Evolutionary conservation across 768 basidiomycete species (phyloP).

Genomic region (Paxillus rubicundulus): DNA sequence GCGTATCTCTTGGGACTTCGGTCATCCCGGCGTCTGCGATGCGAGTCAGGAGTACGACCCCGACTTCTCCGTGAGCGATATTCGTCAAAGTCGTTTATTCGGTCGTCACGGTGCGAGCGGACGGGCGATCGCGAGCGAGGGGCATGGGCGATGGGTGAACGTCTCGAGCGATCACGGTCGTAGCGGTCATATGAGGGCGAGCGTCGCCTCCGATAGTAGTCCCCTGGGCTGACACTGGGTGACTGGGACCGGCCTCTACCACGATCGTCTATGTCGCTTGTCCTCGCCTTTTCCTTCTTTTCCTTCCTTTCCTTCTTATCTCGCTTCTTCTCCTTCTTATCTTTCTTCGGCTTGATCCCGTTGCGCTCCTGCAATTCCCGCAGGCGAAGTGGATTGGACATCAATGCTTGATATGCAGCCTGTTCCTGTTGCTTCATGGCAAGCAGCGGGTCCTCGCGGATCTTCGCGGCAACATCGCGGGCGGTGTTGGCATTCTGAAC

Average conservation of each 20-base stretch:
- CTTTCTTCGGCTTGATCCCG: conserved; percentile 79
- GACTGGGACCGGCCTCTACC: conserved; percentile 33
- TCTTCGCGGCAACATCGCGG: conserved; percentile 88
- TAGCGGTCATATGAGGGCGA: conserved; percentile 32
- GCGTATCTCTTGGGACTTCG: background rate
- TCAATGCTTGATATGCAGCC: conserved; percentile 80
- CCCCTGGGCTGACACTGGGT: conserved; percentile 30
- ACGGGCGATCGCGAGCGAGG: conserved; percentile 51
- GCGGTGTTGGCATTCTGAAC: conserved; percentile 89
- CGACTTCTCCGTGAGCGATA: conserved; percentile 25
- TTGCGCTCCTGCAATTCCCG: conserved; percentile 77
- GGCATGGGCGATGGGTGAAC: conserved; percentile 44
- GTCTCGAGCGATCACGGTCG: conserved; percentile 27
- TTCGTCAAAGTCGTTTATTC: conserved; percentile 12
- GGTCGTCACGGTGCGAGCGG: conserved; percentile 20
- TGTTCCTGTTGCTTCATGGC: conserved; percentile 99
- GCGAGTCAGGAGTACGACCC: conserved; percentile 30
- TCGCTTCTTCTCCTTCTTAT: conserved; percentile 59
- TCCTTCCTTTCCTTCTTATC: conserved; percentile 42
- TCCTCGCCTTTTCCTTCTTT: conserved; percentile 24
- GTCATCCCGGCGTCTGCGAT: conserved; percentile 12
- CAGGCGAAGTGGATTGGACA: conserved; percentile 83
- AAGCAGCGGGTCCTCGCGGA: conserved; percentile 95
- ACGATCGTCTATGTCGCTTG: conserved; percentile 26
- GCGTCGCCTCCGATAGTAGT: conserved; percentile 26